Evolutionary conservation across 1,139 yeast species (phyloP).

Genomic region (Suhomyces coccinellae): DNA sequence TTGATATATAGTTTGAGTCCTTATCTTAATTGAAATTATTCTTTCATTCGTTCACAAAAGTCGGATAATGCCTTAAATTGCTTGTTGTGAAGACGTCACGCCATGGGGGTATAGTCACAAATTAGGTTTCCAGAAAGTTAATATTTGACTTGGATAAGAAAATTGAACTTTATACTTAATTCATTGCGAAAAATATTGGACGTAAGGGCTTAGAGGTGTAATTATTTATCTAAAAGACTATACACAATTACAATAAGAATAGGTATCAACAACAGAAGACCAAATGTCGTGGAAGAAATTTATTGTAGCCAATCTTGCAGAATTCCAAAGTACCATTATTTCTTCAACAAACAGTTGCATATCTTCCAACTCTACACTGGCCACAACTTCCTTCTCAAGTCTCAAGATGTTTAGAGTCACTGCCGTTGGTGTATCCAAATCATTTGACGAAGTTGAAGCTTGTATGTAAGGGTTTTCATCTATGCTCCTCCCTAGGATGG

Average conservation of each 20-base stretch:
- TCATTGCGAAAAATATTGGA: too few species aligned
- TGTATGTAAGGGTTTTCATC: neutral
- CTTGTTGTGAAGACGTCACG: too few species aligned
- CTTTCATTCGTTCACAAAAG: too few species aligned
- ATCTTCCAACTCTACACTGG: conserved; percentile 1
- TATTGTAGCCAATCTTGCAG: neutral
- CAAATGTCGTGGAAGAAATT: neutral
- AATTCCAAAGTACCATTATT: neutral
- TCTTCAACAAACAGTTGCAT: conserved; percentile 2
- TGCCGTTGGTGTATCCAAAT: neutral
- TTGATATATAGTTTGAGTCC: too few species aligned
- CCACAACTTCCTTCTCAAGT: neutral
- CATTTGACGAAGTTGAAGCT: neutral
- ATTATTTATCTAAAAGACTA: too few species aligned
- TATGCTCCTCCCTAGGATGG: conserved; percentile 1
- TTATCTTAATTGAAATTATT: too few species aligned
- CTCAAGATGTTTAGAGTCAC: neutral
- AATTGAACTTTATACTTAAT: too few species aligned
- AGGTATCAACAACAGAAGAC: neutral
- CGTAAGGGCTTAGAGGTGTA: neutral
- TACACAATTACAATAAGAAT: neutral
- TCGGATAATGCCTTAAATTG: too few species aligned
- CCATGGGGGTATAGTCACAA: too few species aligned
- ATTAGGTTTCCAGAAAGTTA: too few species aligned
- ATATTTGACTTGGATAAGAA: too few species aligned